phyloP scores from a whole-genome alignment of 2,329 filamentous ascomycete species.

The Fusarium staphyleae region DNA sequence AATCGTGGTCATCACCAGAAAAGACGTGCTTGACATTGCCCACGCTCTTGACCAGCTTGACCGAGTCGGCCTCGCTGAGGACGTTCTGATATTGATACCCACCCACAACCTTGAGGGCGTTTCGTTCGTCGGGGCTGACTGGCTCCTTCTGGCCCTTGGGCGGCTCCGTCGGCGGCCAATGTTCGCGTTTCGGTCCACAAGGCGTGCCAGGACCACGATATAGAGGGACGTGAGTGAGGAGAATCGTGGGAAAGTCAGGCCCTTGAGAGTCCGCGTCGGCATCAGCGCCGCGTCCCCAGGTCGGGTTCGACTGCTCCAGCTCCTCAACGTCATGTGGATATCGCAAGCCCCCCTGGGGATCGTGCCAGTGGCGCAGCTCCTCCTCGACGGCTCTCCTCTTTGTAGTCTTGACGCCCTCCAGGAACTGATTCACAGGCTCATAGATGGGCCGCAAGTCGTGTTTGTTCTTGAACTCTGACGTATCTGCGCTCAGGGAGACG shows the following conservation, averaged over 20 bases:
- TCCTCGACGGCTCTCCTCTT: conserved; percentile 74
- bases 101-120: conserved; percentile 76
- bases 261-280: conserved; percentile 54
- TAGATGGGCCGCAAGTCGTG: conserved; percentile 71
- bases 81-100: conserved; percentile 99
- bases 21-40: conserved; percentile 88
- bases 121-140: conserved; percentile 70
- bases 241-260: conserved; percentile 80
- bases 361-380: conserved; percentile 71
- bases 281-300: conserved; percentile 35
- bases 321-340: conserved; percentile 69
- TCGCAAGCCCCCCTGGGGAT: conserved; percentile 61
- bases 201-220: conserved; percentile 83
- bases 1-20: conserved; percentile 97
- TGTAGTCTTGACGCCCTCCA: conserved; percentile 68
- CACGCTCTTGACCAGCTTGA: conserved; percentile 76
- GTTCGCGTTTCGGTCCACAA: conserved; percentile 87
- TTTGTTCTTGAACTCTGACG: conserved; percentile 58
- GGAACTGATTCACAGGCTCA: conserved; percentile 76
- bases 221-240: conserved; percentile 90
- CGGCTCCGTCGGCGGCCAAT: conserved; percentile 74
- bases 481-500: conserved; percentile 81
- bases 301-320: conserved; percentile 53
- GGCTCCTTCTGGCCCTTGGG: conserved; percentile 63
- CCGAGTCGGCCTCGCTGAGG: conserved; percentile 77